Base-by-base conservation (phyloP, 768 basidiomycete genomes). In the Rhizopogon rudus region DNA sequence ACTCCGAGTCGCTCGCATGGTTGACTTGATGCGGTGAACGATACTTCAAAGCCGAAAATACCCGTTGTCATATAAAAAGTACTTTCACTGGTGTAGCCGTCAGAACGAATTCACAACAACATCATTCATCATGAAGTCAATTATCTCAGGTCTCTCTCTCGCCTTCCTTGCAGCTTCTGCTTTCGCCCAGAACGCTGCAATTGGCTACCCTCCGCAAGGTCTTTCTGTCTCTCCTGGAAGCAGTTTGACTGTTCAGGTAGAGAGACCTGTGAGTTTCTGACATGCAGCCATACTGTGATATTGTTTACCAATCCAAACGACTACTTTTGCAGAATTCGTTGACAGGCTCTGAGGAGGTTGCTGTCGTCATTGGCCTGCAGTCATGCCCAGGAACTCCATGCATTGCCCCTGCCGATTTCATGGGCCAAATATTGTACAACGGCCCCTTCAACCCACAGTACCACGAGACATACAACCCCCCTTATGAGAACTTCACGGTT, bases 391-490 rank as follows among this genome's bases (percentile, higher is more conserved):
- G 17, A 57, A 46, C 33, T 53, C 60, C 42, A 67, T 69, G 69
- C 44, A 43, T 53, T 14, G 33, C 66, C 5, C 66, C 71, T n/a
- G 43, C 54, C 1, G 66, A 66, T 6, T 52, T 64, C 16, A 56
- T 81, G 61, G 80, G 80, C 12, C 60, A 53, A 9, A 71, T 81
- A n/a, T 65, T 82, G 44, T 81, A 78, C 64, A 75, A 73, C 42
- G 81, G 80, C 16, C 64, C 64, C 9, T 81, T 71, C 55, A 59
- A 64, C 25, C 80, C 81, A 0, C 58, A 73, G 54, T 63, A 61
- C 46, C 62, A 73, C 17, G 57, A 68, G 10, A 5, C 37, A 2
- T 57, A 63, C 28, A 66, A 69, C 53, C 61, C 62, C 5, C 77
- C 78, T 10, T 73, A 77, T 64, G 66, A 81, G 53, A 78, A 79